Base-by-base conservation (phyloP, 2,329 filamentous ascomycete species). In the Ambrosiella xylebori region DNA sequence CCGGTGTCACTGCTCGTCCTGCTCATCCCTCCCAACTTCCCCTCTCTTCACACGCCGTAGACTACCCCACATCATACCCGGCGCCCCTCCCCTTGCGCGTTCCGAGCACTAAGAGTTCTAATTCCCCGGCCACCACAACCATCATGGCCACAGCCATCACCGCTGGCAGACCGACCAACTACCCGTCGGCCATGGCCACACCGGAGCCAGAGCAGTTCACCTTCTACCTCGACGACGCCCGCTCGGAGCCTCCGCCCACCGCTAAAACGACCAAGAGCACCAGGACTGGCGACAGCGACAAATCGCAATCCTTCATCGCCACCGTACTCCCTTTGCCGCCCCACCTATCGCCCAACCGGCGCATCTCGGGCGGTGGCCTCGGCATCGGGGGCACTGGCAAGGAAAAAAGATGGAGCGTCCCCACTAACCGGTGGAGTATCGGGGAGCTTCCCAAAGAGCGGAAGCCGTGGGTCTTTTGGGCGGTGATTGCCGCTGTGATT, bases 401-500 rank as follows among this genome's bases (percentile, higher is more conserved):
- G 37, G 27, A 57, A 19, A 57, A 39, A n/a, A 50, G 55, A 51
- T 61, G 54, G 59, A 54, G 9, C 56, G 61, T 19, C 54, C 62
- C 40, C 57, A 64, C 49, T 54, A 61, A 51, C 36, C 61, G 40
- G 58, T 56, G 41, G 45, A 50, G 8, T 61, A 64, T 37, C 59
- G 62, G 62, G 61, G 61, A 44, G 47, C 65, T 54, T 64, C 59
- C 64, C 66, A 45, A 66, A 19, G 8, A 36, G 39, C 35, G 69
- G 1, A 39, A 71, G 52, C 66, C 63, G 56, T 65, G 65, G 35
- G 59, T 66, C 39, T 69, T 74, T 47, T 74, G 69, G 70, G 53
- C 72, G 3, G 35, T 71, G 1, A 63, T 65, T 1, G 62, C 66
- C 2, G 54, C 66, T 3, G 57, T 65, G 0, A 54, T 70, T 6